Conservation (phyloP, 345 rosid species). For the Pelargonium nanum region DNA sequence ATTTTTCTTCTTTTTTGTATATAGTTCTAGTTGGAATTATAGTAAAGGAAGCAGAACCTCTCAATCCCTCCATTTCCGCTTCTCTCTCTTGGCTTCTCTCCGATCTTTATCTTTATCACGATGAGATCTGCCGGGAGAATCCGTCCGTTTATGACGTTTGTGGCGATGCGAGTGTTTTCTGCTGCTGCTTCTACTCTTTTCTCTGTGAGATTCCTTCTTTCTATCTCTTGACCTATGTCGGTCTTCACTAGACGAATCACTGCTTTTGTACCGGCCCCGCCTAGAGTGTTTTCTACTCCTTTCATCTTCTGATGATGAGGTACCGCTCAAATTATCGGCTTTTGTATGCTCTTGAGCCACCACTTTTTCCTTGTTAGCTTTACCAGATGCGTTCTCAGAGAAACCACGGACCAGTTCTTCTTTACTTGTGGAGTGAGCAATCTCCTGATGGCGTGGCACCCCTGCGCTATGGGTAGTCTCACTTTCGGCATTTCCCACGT, state of each 20-base stretch:
- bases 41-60: background rate
- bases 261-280: slow-evolving; percentile 21
- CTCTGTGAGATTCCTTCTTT: slow-evolving; percentile 38
- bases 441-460: slow-evolving; percentile 7
- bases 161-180: slow-evolving; percentile 51
- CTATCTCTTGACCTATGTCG: slow-evolving; percentile 44
- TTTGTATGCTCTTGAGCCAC: slow-evolving; percentile 23
- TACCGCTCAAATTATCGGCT: slow-evolving; percentile 18
- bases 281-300: slow-evolving; percentile 37
- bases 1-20: no score
- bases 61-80: slow-evolving; percentile 33
- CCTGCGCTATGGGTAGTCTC: slow-evolving; percentile 8
- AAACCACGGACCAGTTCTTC: slow-evolving; percentile 13
- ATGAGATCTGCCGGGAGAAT: slow-evolving; percentile 31
- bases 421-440: slow-evolving; percentile 16
- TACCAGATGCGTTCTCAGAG: slow-evolving; percentile 18
- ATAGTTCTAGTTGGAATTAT: no score
- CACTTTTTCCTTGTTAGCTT: slow-evolving; percentile 6
- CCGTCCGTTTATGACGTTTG: slow-evolving; percentile 32
- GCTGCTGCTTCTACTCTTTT: slow-evolving; percentile 57
- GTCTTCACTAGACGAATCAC: slow-evolving; percentile 44
- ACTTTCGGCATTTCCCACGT: slow-evolving; percentile 11
- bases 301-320: slow-evolving; percentile 53
- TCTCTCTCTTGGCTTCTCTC: slow-evolving; percentile 33
- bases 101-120: slow-evolving; percentile 24